phyloP scores from a whole-genome alignment of 2,329 filamentous ascomycete genomes.

The Penicillium sp. region DNA sequence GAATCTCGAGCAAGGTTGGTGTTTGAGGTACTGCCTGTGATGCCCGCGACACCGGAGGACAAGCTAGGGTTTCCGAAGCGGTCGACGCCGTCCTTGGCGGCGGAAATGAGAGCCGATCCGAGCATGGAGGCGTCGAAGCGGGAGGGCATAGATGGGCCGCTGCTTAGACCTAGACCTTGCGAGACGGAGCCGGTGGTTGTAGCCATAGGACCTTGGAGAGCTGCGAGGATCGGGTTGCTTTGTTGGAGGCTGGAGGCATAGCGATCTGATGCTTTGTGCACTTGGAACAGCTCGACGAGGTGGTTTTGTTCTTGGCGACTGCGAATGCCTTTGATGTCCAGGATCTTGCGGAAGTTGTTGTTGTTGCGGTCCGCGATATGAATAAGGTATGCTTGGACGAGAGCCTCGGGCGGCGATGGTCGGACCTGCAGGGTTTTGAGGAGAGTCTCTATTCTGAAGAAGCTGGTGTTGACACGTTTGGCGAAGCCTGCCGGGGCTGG shows the following conservation, averaged over 20 bases:
- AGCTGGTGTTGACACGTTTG: conserved; percentile 78
- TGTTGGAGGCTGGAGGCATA: conserved; percentile 64
- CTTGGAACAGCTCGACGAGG: conserved; percentile 85
- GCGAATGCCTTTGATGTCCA: conserved; percentile 89
- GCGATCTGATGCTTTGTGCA: conserved; percentile 64
- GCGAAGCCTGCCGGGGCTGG: conserved; percentile 64
- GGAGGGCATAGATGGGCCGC: conserved; percentile 44
- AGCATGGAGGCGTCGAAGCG: conserved; percentile 78
- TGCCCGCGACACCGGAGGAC: conserved; percentile 32
- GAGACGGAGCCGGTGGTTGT: conserved; percentile 38
- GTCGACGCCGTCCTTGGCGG: conserved; percentile 77
- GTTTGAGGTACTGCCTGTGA: conserved; percentile 23
- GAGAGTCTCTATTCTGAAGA: conserved; percentile 82
- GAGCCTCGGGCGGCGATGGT: conserved; percentile 80
- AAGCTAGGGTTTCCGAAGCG: conserved; percentile 62
- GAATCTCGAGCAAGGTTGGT: conserved; percentile 26
- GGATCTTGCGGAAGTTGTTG: conserved; percentile 90
- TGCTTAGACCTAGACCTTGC: conserved; percentile 47
- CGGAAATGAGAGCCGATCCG: conserved; percentile 82
- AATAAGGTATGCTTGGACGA: conserved; percentile 96
- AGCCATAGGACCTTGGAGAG: conserved; percentile 46
- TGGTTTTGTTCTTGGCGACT: conserved; percentile 72
- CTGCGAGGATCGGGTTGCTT: conserved; percentile 66
- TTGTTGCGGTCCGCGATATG: conserved; percentile 93
- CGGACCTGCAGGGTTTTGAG: conserved; percentile 96